Conservation (phyloP, 148 eudicot species). For the Cornus controversa region DNA sequence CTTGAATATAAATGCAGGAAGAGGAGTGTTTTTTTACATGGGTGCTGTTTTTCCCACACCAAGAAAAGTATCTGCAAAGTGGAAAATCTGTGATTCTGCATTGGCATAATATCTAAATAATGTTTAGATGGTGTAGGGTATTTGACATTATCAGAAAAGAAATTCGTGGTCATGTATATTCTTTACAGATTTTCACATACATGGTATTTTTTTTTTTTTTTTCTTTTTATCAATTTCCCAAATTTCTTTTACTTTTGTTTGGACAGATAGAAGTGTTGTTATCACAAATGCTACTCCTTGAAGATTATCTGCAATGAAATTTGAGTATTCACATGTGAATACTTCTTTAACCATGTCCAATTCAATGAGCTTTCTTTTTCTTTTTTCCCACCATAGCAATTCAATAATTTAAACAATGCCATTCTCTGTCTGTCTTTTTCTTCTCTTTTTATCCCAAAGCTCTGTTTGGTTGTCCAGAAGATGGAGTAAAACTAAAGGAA, state of each 20-base stretch:
- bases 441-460: too few species aligned
- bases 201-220: background rate
- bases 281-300: too few species aligned
- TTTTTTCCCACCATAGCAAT: too few species aligned
- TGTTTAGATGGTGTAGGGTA: background rate
- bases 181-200: background rate
- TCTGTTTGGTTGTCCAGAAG: too few species aligned
- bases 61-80: conserved; percentile 3
- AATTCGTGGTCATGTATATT: background rate
- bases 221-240: background rate
- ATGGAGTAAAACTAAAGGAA: too few species aligned
- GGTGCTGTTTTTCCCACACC: conserved; percentile 12
- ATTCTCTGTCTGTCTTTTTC: too few species aligned
- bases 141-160: background rate
- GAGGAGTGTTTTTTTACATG: background rate
- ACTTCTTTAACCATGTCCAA: too few species aligned
- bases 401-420: too few species aligned
- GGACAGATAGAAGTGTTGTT: background rate
- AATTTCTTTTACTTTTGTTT: background rate
- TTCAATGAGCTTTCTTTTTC: too few species aligned
- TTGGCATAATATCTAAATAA: background rate
- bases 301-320: too few species aligned
- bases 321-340: too few species aligned
- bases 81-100: background rate
- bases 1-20: conserved; percentile 15